phyloP scores from a whole-genome alignment of 2,329 filamentous ascomycete species.

The Xylariaceae sp. region DNA sequence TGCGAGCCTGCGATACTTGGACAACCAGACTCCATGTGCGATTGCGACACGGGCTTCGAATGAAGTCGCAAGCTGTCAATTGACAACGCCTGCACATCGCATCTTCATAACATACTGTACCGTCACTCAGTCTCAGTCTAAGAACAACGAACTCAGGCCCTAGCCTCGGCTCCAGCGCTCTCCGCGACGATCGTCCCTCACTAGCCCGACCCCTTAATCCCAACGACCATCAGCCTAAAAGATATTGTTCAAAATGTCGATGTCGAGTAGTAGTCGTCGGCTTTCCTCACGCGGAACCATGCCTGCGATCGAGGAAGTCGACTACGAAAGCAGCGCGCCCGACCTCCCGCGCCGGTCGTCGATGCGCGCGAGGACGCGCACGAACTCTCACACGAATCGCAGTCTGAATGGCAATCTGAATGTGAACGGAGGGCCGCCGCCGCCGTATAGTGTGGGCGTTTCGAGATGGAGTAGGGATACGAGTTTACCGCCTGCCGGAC shows the following conservation, averaged over 20 bases:
- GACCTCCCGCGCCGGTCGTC: conserved; percentile 28
- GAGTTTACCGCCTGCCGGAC: no score
- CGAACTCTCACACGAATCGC: background rate
- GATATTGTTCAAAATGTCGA: background rate
- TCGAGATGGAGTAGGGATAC: background rate
- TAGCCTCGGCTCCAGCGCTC: no score
- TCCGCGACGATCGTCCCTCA: no score
- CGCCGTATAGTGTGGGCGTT: conserved; percentile 1
- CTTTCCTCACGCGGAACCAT: conserved; percentile 23
- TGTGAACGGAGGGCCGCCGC: background rate
- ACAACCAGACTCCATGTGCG: no score
- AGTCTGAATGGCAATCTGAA: background rate
- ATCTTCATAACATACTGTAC: no score
- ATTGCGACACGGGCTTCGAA: no score
- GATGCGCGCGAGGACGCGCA: background rate
- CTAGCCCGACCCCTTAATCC: background rate
- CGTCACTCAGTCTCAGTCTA: no score
- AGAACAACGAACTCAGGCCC: no score
- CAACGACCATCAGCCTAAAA: background rate
- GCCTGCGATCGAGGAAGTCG: conserved; percentile 37
- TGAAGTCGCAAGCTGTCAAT: no score
- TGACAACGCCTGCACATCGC: no score
- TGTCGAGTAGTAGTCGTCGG: background rate
- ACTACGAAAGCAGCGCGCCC: conserved; percentile 18
- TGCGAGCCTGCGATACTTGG: no score